A percentile compares a stretch with the other conserved stretches of the same genome.
Evolutionary conservation across 1,284 basidiomycete species (phyloP).

Genomic region (Golubevia sp.): DNA sequence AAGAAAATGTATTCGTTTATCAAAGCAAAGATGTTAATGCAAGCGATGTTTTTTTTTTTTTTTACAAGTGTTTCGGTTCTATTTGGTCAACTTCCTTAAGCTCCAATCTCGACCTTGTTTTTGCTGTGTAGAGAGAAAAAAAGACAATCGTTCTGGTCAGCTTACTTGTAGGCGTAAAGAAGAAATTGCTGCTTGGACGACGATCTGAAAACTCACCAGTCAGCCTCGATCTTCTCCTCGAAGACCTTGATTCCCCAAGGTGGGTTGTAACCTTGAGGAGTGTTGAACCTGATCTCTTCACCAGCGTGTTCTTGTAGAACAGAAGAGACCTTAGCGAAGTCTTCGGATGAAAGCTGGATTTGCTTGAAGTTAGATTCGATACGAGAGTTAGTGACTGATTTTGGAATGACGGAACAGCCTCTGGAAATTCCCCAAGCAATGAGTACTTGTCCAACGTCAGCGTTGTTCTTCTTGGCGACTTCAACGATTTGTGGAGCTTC

Average conservation of each 20-base stretch:
- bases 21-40: too few relatives aligned
- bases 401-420: constrained; percentile 62
- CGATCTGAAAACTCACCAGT: too few relatives aligned
- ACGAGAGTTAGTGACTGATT: constrained; percentile 58
- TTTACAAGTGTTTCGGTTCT: too few relatives aligned
- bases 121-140: constrained; percentile 16
- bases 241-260: constrained; percentile 51
- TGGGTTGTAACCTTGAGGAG: constrained; percentile 28
- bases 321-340: constrained; percentile 43
- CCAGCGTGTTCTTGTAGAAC: constrained; percentile 38
- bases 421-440: constrained; percentile 63
- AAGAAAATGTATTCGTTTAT: too few relatives aligned
- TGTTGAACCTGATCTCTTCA: constrained; percentile 52
- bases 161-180: too few relatives aligned
- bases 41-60: too few relatives aligned
- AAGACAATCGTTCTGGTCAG: too few relatives aligned
- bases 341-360: constrained; percentile 54
- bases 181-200: too few relatives aligned
- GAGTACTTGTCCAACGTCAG: constrained; percentile 59
- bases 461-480: constrained; percentile 58
- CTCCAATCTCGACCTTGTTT: constrained; percentile 31
- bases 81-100: too few relatives aligned
- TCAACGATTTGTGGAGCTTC: constrained; percentile 54
- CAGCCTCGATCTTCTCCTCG: constrained; percentile 33
- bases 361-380: constrained; percentile 61